A percentile compares a stretch with the other conserved stretches of the same genome.
Conservation (phyloP, 2,329 filamentous ascomycete genomes). For the Grosmannia huntii region DNA sequence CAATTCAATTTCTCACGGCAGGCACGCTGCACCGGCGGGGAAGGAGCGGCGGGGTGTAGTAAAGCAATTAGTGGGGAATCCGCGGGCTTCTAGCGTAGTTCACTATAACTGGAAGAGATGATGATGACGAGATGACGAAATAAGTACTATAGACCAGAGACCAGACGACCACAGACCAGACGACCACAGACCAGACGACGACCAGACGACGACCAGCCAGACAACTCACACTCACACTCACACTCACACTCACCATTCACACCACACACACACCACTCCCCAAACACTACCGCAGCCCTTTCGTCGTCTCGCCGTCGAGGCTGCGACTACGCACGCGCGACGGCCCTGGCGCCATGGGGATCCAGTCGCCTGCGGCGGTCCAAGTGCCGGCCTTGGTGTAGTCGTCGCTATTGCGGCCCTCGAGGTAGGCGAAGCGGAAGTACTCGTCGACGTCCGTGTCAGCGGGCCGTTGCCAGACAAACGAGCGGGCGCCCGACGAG, state of each 20-base stretch:
- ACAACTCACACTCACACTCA: no score
- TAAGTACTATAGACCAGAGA: not conserved
- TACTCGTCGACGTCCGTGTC: slow-evolving; percentile 47
- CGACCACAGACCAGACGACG: no score
- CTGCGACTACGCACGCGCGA: slow-evolving; percentile 27
- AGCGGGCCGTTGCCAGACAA: slow-evolving; percentile 48
- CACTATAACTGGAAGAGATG: not conserved
- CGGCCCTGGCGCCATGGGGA: slow-evolving; percentile 49
- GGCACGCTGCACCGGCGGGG: no score
- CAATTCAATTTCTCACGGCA: no score
- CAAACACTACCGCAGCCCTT: not conserved
- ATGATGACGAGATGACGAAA: not conserved
- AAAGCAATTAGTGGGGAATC: not conserved
- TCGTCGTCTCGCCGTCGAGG: slow-evolving; percentile 8
- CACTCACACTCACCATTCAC: no score
- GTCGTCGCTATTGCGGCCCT: slow-evolving; percentile 50
- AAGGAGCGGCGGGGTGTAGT: not conserved
- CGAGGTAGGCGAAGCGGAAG: slow-evolving; percentile 65
- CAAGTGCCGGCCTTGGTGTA: slow-evolving; percentile 67
- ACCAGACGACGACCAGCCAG: no score
- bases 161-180: not conserved
- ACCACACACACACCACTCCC: no score
- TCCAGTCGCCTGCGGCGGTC: slow-evolving; percentile 52
- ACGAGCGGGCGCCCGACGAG: slow-evolving; percentile 18
- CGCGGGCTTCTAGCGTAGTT: not conserved